Evolutionary conservation across 352 stramenopile genomes (phyloP).

Genomic region (Globisporangium orthogonon): DNA sequence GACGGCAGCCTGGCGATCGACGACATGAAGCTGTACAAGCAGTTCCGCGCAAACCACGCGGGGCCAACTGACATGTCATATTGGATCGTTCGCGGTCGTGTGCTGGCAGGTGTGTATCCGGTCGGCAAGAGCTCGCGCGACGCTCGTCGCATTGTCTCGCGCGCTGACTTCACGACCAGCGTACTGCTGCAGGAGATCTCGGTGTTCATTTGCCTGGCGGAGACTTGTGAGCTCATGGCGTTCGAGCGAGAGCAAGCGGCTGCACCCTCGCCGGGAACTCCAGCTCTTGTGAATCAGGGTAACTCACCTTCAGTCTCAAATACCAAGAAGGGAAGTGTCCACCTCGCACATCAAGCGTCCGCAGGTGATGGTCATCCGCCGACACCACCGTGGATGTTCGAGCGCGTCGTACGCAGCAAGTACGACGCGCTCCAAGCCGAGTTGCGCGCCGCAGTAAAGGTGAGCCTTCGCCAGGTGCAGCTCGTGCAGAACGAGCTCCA

Average conservation of each 20-base stretch:
- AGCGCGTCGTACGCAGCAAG: slow-evolving; percentile 40
- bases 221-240: slow-evolving; percentile 27
- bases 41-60: slow-evolving; percentile 58
- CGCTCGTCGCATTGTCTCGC: slow-evolving; percentile 33
- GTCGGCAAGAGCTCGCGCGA: slow-evolving; percentile 36
- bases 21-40: slow-evolving; percentile 46
- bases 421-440: slow-evolving; percentile 35
- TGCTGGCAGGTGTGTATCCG: slow-evolving; percentile 57
- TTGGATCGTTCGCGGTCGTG: slow-evolving; percentile 52
- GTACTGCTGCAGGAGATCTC: slow-evolving; percentile 58
- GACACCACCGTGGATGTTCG: slow-evolving; percentile 33
- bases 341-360: background rate
- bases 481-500: slow-evolving; percentile 26
- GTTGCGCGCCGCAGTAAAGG: slow-evolving; percentile 27
- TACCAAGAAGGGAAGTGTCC: background rate
- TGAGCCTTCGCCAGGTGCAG: slow-evolving; percentile 33
- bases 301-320: background rate
- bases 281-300: no score
- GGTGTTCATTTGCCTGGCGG: slow-evolving; percentile 61
- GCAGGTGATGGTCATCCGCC: background rate
- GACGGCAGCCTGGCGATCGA: slow-evolving; percentile 47
- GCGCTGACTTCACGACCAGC: slow-evolving; percentile 46
- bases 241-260: slow-evolving; percentile 7
- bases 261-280: background rate
- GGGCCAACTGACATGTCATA: slow-evolving; percentile 65